phyloP scores from a whole-genome alignment of 2,329 filamentous ascomycete genomes.

The Pseudogymnoascus sp. region DNA sequence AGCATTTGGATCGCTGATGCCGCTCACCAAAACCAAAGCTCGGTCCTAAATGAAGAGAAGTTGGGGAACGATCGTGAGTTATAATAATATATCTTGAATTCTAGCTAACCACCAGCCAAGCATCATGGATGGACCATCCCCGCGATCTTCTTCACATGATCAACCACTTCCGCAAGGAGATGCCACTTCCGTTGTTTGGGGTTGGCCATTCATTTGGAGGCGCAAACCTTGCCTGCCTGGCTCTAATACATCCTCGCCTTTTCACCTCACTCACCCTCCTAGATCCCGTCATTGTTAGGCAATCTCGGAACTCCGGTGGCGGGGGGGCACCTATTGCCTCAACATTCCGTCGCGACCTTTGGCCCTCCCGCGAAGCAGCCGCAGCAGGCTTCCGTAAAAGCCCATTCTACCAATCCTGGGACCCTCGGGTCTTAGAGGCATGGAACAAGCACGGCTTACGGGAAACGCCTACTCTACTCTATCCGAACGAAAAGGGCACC shows the following conservation, averaged over 20 bases:
- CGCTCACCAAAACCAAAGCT: slow-evolving; percentile 75
- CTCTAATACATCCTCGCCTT: slow-evolving; percentile 72
- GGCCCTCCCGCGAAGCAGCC: slow-evolving; percentile 69
- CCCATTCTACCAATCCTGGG: slow-evolving; percentile 76
- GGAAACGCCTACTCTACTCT: slow-evolving; percentile 56
- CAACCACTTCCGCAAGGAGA: slow-evolving; percentile 70
- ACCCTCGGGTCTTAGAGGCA: slow-evolving; percentile 65
- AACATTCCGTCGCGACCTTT: slow-evolving; percentile 65
- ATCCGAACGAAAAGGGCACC: slow-evolving; percentile 38
- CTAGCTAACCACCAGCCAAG: slow-evolving; percentile 34
- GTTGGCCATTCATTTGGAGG: slow-evolving; percentile 87
- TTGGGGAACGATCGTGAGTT: slow-evolving; percentile 76
- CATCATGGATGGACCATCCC: slow-evolving; percentile 77
- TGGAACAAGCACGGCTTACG: slow-evolving; percentile 70
- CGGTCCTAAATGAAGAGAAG: slow-evolving; percentile 63
- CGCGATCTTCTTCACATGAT: slow-evolving; percentile 79
- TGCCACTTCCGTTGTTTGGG: slow-evolving; percentile 72
- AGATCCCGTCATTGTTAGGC: slow-evolving; percentile 67
- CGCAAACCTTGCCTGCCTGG: slow-evolving; percentile 60
- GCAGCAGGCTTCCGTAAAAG: slow-evolving; percentile 56
- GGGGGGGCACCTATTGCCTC: slow-evolving; percentile 50
- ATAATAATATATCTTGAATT: neutral
- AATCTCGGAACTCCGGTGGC: slow-evolving; percentile 34
- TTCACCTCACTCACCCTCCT: slow-evolving; percentile 67
- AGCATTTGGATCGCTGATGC: slow-evolving; percentile 86